Evolutionary conservation across 1,284 basidiomycete genomes (phyloP), one percentile per base, ranked within the genome.

Genomic region (Malassezia pachydermatis): DNA sequence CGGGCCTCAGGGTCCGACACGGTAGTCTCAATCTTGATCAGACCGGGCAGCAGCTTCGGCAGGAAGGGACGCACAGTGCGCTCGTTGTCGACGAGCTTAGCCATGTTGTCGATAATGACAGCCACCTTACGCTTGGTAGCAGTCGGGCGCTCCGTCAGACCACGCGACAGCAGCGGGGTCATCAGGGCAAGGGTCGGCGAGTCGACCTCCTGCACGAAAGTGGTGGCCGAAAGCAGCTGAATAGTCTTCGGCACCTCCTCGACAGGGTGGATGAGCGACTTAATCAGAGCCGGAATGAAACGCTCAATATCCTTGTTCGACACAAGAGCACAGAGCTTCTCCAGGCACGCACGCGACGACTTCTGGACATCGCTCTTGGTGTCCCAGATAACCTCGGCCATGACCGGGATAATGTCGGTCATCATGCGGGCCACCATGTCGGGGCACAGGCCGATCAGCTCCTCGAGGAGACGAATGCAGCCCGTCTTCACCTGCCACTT

Each of bases 191-290:
- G 84, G 61, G 94, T 98, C 56, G 94, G 83, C 57, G 92, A 90
- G 75, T 98, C 94, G 77, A 99, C 94, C 80, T 98, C 94, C 57
- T 90, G 88, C 83, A 99, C 94, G 83, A 98, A 98, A 75, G 94
- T 98, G 76, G 94, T 98, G 54, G 94, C 84, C 75, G 90, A 90
- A 75, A 98, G 88, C 76, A 95, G 84, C 72, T 81, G 80, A 71
- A 98, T 88, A 68, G 89, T 95, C 73, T 84, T 87, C 70, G 90
- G 85, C 59, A 96, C 92, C 81, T 98, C 89, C 80, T 98, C 92
- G 65, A 95, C 88, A 69, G 94, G 94, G 80, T 98, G 89, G 78
- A 95, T 90, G 70, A 98, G 79, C 74, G 88, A 85, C 76, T 92
- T 87, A 76, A 94, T 90, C 71, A 94, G 82, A 72, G 89, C 90